These are phyloP conservation scores for Chlamydomonas schloesseri DNA, from an alignment of 139 green algal genomes.

Conservation along the genomic window DNA sequence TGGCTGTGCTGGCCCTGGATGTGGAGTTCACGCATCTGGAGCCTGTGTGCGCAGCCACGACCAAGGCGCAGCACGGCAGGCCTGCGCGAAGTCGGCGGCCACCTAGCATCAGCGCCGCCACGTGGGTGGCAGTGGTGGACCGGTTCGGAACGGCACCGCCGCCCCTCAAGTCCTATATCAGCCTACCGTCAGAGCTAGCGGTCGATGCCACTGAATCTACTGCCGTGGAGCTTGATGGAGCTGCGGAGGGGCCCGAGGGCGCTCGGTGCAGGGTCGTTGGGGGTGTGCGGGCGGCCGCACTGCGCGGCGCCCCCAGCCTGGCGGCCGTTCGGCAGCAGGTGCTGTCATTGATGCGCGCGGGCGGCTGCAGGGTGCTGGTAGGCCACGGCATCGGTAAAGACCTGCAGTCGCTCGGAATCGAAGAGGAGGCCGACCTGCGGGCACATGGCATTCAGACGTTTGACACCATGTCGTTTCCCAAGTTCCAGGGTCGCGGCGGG, in stretches of 20 bases:
- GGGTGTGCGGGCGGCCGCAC: not conserved
- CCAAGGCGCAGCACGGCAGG: too few species aligned
- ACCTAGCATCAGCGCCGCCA: slow-evolving; percentile 12
- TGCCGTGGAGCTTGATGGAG: too few species aligned
- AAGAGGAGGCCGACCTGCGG: not conserved
- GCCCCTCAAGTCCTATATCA: slow-evolving; percentile 17
- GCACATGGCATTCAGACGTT: not conserved
- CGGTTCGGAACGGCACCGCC: not conserved
- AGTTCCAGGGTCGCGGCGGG: slow-evolving; percentile 33
- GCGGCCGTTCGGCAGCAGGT: not conserved
- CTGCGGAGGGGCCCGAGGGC: too few species aligned
- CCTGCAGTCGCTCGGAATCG: slow-evolving; percentile 30
- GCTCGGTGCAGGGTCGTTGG: not conserved
- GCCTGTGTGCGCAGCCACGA: too few species aligned
- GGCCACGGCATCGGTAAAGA: slow-evolving; percentile 45
- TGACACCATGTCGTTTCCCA: slow-evolving; percentile 35
- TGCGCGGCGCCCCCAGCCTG: not conserved
- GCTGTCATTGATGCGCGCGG: not conserved
- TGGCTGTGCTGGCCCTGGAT: slow-evolving; percentile 24
- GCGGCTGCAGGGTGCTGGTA: slow-evolving; percentile 23
- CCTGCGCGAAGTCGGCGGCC: not conserved
- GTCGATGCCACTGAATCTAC: too few species aligned
- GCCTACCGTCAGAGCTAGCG: not conserved
- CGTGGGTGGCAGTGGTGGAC: slow-evolving; percentile 28
- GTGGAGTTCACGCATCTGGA: slow-evolving; percentile 41